Conservation (phyloP, 805 yeast species). For the Cyberlindnera veronae region DNA sequence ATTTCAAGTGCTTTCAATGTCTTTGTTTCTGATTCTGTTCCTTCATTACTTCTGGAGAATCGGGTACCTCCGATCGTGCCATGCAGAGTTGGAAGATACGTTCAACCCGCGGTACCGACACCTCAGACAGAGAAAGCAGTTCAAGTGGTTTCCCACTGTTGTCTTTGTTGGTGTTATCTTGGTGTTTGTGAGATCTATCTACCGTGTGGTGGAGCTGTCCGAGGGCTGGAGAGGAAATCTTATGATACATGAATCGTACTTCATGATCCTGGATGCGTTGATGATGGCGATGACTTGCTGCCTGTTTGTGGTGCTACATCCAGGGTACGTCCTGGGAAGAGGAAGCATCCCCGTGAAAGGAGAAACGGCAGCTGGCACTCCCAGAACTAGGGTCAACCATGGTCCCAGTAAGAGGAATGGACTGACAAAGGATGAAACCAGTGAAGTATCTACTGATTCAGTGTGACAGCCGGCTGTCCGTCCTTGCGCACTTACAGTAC, state of each 20-base stretch:
- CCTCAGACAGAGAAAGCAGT: constrained; percentile 34
- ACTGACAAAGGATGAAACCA: too few species aligned
- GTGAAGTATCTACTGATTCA: too few species aligned
- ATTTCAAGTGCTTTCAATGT: constrained; percentile 70
- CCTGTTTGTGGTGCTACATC: constrained; percentile 38
- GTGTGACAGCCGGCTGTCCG: too few species aligned
- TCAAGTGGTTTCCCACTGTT: constrained; percentile 42
- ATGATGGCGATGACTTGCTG: constrained; percentile 52
- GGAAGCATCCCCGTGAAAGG: background rate
- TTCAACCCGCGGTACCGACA: constrained; percentile 35
- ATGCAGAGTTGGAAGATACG: constrained; percentile 26
- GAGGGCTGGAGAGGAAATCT: constrained; percentile 71
- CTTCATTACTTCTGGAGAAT: constrained; percentile 42
- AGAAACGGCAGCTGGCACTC: too few species aligned
- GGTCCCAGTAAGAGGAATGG: too few species aligned
- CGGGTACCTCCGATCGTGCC: constrained; percentile 26
- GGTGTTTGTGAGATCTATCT: constrained; percentile 64
- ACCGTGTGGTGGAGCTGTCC: constrained; percentile 67
- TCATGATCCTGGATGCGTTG: constrained; percentile 57
- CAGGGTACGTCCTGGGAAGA: constrained; percentile 1
- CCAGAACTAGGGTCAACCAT: too few species aligned
- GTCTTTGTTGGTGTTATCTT: constrained; percentile 46
- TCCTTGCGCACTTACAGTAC: too few species aligned
- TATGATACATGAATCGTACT: constrained; percentile 56
- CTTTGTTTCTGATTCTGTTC: constrained; percentile 51